A percentile compares a stretch with the other conserved stretches of the same genome.
These are phyloP conservation scores for Exophiala lecanii-corni DNA, from an alignment of 2,329 filamentous ascomycete genomes.

Conservation along the genomic window DNA sequence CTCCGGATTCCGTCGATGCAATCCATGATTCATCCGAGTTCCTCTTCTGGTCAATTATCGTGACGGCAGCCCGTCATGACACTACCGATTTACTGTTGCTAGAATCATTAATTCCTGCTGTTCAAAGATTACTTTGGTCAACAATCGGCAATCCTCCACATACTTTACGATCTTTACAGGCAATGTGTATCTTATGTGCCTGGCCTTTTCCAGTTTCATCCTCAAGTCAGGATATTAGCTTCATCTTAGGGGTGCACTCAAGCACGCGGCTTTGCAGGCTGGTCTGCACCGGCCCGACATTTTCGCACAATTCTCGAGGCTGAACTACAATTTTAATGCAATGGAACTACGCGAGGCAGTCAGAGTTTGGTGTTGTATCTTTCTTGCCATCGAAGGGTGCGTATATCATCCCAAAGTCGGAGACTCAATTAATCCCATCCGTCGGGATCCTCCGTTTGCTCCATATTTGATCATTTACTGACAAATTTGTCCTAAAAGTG, in stretches of 20 bases:
- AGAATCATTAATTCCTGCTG: not conserved
- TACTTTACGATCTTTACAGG: conserved; percentile 2
- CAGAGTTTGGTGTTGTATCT: conserved; percentile 23
- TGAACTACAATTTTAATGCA: conserved; percentile 11
- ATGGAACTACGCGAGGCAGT: conserved; percentile 16
- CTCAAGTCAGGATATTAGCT: conserved; percentile 16
- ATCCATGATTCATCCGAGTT: not conserved
- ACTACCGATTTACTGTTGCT: not conserved
- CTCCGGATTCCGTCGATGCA: not conserved
- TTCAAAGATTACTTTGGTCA: conserved; percentile 4
- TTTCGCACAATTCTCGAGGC: conserved; percentile 23
- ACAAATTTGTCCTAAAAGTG: not conserved
- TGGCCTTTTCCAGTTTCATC: conserved; percentile 26
- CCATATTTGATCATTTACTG: not conserved
- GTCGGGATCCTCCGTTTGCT: too few species aligned
- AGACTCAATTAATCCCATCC: too few species aligned
- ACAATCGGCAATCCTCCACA: conserved; percentile 6
- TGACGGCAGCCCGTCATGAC: conserved; percentile 5
- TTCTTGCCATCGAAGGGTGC: conserved; percentile 15
- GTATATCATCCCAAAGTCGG: conserved; percentile 9
- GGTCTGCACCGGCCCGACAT: conserved; percentile 24
- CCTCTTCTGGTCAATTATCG: conserved; percentile 6
- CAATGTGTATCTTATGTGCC: conserved; percentile 21
- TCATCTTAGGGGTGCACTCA: conserved; percentile 14
- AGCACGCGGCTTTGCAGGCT: conserved; percentile 19